phyloP scores from a whole-genome alignment of 805 yeast species.

The Yamadazyma paraphyllophila region DNA sequence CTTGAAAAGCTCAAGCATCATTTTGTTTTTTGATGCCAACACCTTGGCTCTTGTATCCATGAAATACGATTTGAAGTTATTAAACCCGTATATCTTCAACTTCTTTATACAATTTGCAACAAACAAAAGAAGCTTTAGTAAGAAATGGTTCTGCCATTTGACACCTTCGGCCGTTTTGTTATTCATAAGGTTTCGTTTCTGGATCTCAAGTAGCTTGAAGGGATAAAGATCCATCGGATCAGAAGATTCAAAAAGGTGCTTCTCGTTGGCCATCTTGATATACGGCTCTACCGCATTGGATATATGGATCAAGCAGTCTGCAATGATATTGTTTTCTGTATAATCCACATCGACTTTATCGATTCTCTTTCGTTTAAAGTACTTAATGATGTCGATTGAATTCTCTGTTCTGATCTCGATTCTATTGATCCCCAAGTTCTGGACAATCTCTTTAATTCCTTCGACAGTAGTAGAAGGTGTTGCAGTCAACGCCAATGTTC shows the following conservation, averaged over 20 bases:
- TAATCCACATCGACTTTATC: slow-evolving; percentile 57
- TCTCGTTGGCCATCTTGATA: slow-evolving; percentile 59
- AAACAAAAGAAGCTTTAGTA: slow-evolving; percentile 60
- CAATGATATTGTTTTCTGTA: slow-evolving; percentile 43
- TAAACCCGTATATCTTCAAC: slow-evolving; percentile 77
- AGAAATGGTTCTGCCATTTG: slow-evolving; percentile 69
- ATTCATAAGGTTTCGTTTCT: slow-evolving; percentile 54
- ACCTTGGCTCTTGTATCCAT: slow-evolving; percentile 53
- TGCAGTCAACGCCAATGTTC: slow-evolving; percentile 88
- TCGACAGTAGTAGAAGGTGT: slow-evolving; percentile 91
- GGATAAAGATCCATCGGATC: slow-evolving; percentile 70
- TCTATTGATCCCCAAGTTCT: slow-evolving; percentile 67
- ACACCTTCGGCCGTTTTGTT: slow-evolving; percentile 61
- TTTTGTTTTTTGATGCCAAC: slow-evolving; percentile 60
- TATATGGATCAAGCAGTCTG: slow-evolving; percentile 31
- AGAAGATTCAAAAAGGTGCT: slow-evolving; percentile 53
- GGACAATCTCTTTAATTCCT: slow-evolving; percentile 82
- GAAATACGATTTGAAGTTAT: slow-evolving; percentile 70
- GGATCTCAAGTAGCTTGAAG: slow-evolving; percentile 67
- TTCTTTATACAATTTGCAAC: slow-evolving; percentile 71
- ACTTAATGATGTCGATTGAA: slow-evolving; percentile 73
- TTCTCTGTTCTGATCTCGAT: slow-evolving; percentile 86
- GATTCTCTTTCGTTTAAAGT: slow-evolving; percentile 67
- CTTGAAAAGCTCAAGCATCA: slow-evolving; percentile 57
- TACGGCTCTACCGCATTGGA: slow-evolving; percentile 68